A percentile compares a stretch with the other conserved stretches of the same genome.
Evolutionary conservation across 345 rosid species (phyloP).

Genomic region (Salix caprea): DNA sequence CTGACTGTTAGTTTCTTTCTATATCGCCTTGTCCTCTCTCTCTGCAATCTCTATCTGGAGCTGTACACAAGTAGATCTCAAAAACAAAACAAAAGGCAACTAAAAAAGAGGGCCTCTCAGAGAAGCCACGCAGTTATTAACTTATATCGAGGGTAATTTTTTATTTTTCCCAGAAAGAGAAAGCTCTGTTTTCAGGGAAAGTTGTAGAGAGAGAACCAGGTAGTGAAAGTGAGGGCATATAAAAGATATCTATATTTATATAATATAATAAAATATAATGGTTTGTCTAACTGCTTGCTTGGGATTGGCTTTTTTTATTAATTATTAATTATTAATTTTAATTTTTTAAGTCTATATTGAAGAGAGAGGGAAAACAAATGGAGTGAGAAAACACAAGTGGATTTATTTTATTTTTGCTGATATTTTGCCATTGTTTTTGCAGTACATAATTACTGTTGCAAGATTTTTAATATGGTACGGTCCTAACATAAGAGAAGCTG

Average conservation of each 20-base stretch:
- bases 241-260: background rate
- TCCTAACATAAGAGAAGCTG: too few species aligned
- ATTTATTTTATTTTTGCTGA: too few species aligned
- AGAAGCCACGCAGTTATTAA: conserved; percentile 20
- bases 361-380: too few species aligned
- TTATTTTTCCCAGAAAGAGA: conserved; percentile 2
- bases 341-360: too few species aligned
- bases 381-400: too few species aligned
- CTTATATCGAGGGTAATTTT: background rate
- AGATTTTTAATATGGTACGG: too few species aligned
- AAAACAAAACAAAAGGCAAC: background rate
- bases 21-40: background rate
- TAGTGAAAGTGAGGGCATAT: background rate
- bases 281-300: too few species aligned
- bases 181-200: conserved; percentile 9
- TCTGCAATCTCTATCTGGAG: conserved; percentile 31
- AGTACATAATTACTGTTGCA: too few species aligned
- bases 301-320: too few species aligned
- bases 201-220: conserved; percentile 5
- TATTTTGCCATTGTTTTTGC: too few species aligned
- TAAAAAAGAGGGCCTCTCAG: conserved; percentile 1
- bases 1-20: background rate
- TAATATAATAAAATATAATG: too few species aligned
- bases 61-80: conserved; percentile 30
- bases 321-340: too few species aligned